Evolutionary conservation across 2,329 filamentous ascomycete species (phyloP).

Genomic region (Neofusicoccum kwambonambiense): DNA sequence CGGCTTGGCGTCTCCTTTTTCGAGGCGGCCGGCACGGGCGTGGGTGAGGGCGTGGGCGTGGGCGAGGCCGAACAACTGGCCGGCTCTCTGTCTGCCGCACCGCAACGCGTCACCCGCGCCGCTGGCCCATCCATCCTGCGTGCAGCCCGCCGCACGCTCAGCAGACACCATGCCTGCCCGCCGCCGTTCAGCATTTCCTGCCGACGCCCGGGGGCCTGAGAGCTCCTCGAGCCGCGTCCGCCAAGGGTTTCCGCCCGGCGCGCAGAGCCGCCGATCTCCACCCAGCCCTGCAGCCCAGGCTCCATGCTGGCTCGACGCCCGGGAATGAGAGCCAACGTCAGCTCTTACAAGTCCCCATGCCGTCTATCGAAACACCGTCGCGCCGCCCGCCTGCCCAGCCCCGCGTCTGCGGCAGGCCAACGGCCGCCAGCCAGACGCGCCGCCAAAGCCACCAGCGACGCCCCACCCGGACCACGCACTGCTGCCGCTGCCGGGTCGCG

Average conservation of each 20-base stretch:
- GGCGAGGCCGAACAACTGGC: no score
- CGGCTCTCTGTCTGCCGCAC: not conserved
- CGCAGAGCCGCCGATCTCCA: not conserved
- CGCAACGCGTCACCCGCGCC: not conserved
- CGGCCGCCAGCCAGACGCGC: no score
- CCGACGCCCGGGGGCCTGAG: not conserved
- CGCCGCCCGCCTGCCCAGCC: no score
- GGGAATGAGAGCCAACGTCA: not conserved
- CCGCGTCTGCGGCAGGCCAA: no score
- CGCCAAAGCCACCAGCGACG: no score
- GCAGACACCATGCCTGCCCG: no score
- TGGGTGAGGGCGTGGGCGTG: no score
- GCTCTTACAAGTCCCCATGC: not conserved
- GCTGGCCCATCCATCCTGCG: not conserved
- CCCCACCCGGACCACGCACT: no score
- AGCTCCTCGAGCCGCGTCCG: not conserved
- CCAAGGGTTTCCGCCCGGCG: conserved; percentile 5
- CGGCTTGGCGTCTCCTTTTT: conserved; percentile 6
- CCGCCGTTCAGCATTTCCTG: no score
- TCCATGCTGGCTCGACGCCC: not conserved
- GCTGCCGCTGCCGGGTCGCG: no score
- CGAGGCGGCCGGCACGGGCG: not conserved
- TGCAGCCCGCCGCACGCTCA: no score
- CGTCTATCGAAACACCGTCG: not conserved
- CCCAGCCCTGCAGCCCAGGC: not conserved